Evolutionary conservation across 2,329 filamentous ascomycete species (phyloP).

Genomic region (Xylaria sp.): DNA sequence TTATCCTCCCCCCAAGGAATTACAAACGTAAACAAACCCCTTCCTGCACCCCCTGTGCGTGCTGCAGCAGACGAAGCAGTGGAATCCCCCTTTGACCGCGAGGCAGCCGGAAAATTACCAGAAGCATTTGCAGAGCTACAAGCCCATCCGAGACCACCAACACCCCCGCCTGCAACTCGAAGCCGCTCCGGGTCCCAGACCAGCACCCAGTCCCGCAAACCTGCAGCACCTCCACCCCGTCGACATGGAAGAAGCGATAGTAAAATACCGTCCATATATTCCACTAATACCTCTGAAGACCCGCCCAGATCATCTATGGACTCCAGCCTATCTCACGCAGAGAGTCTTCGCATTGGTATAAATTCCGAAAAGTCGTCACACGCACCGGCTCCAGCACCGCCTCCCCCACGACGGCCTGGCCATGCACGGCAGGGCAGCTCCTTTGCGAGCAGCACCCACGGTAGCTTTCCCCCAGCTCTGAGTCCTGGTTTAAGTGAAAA

Average conservation of each 20-base stretch:
- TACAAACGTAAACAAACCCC: slow-evolving; percentile 66
- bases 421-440: slow-evolving; percentile 42
- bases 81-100: slow-evolving; percentile 60
- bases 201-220: slow-evolving; percentile 44
- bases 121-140: slow-evolving; percentile 47
- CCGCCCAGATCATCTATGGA: slow-evolving; percentile 56
- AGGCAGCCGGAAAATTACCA: slow-evolving; percentile 58
- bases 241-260: slow-evolving; percentile 55
- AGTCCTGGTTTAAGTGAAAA: slow-evolving; percentile 30
- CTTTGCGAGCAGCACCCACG: slow-evolving; percentile 40
- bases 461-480: slow-evolving; percentile 29
- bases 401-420: slow-evolving; percentile 59
- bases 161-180: slow-evolving; percentile 47
- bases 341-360: slow-evolving; percentile 50
- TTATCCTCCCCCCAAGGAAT: slow-evolving; percentile 45
- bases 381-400: slow-evolving; percentile 59
- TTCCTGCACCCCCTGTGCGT: slow-evolving; percentile 59
- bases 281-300: slow-evolving; percentile 43
- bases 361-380: slow-evolving; percentile 36
- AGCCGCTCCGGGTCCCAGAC: slow-evolving; percentile 40
- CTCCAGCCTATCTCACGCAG: slow-evolving; percentile 54
- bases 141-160: slow-evolving; percentile 45
- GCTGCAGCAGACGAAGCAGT: slow-evolving; percentile 53
- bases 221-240: slow-evolving; percentile 58
- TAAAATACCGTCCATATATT: slow-evolving; percentile 39